Conservation (phyloP, 2,329 filamentous ascomycete genomes). For the Teratosphaeria viscida region DNA sequence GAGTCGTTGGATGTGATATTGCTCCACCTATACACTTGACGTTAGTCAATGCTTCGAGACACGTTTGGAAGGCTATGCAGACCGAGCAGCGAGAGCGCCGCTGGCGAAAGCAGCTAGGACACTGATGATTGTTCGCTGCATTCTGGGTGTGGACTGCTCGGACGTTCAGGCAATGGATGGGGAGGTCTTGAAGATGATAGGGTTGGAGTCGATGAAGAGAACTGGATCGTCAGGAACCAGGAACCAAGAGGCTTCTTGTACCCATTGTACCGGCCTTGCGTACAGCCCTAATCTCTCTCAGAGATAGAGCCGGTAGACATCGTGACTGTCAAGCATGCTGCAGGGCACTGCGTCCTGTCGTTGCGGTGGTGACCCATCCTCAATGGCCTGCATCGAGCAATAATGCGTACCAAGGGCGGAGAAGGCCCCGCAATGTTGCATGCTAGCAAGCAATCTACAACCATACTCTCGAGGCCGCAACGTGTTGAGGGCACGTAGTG, state of each 20-base stretch:
- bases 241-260: background rate
- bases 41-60: background rate
- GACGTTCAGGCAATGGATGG: background rate
- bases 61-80: background rate
- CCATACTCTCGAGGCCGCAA: background rate
- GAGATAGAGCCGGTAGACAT: background rate
- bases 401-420: background rate
- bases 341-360: background rate
- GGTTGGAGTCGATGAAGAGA: background rate
- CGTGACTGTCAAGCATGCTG: background rate
- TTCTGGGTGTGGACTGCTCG: background rate
- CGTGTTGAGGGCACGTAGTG: background rate
- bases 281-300: background rate
- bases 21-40: background rate
- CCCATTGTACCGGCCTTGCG: background rate
- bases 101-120: background rate
- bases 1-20: slow-evolving; percentile 7
- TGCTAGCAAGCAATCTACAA: background rate
- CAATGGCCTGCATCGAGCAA: background rate
- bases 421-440: background rate
- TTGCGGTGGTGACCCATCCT: background rate
- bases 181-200: background rate
- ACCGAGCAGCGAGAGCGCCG: background rate
- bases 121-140: background rate
- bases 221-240: background rate